Base-by-base conservation (phyloP, 164 flowering plant genomes). In the Chimonanthus praecox region DNA sequence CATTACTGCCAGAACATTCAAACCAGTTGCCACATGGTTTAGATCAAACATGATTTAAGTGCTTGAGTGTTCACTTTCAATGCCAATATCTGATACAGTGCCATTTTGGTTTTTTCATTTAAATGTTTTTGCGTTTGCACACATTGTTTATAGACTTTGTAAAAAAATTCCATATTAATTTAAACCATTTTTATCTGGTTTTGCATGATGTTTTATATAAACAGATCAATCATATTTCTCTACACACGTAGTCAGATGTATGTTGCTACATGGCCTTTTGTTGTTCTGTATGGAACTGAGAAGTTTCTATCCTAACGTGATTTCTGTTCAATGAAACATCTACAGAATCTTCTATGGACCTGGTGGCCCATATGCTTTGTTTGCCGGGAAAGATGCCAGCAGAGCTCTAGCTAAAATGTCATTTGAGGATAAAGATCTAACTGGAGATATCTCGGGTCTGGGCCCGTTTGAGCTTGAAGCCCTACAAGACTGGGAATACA, bases 371-470 rank as follows among this genome's bases (percentile, higher is more conserved):
- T 96, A 96, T 82, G 97, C 97, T 10, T 73, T 96, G 71, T 96
- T 96, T 73, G 91, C 99, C 1, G 99, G 98, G 64, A 95, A 89
- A 76, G 99, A 95, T 76, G 99, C 99, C 2, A 93, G 99, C 76
- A 83, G 98, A 82, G 98, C 99, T 72, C 91, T 96, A 49, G 99
- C 99, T 58, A 94, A 91, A 81, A 90, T 96, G 97, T 96, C 99
- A 20, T 96, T 96, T 67, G 98, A 96, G 49, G 95, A 91, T 2
- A 84, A 83, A 77, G 98, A 96, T 80, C 84, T 96, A n/a, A 96
- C 89, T 11, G 97, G 97, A 1, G 94, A 94, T 67, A 83, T 89
- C 69, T 80, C 94, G 15, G 99, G 96, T 69, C 97, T 96, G 45
- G 96, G 98, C 64, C 89, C 94, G 13, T 96, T 87, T 54, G 98